Conservation (phyloP, 345 rosid genomes). For the Anastatica hierochuntica region DNA sequence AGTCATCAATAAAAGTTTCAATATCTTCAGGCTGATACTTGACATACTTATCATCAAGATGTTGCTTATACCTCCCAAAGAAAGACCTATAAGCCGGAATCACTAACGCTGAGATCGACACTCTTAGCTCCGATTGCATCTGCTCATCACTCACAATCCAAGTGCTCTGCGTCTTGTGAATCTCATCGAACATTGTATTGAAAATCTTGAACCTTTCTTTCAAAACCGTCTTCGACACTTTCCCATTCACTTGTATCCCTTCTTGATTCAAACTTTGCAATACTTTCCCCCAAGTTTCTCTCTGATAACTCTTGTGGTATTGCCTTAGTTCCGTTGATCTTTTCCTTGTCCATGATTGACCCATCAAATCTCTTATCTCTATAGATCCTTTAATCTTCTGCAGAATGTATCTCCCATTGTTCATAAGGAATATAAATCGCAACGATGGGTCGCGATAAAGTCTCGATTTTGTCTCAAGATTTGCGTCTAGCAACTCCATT, state of each 20-base stretch:
- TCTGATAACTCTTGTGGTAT: slow-evolving; percentile 68
- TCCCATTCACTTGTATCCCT: slow-evolving; percentile 56
- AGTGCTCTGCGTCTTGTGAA: slow-evolving; percentile 67
- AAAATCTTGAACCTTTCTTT: slow-evolving; percentile 79
- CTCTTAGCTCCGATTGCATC: slow-evolving; percentile 79
- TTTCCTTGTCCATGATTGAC: slow-evolving; percentile 48
- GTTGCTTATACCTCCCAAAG: slow-evolving; percentile 62
- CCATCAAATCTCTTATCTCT: slow-evolving; percentile 54
- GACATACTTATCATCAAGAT: slow-evolving; percentile 62
- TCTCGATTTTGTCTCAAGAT: slow-evolving; percentile 50
- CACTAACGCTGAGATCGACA: slow-evolving; percentile 66
- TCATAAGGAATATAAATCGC: slow-evolving; percentile 73
- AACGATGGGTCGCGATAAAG: slow-evolving; percentile 56
- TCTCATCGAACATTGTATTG: slow-evolving; percentile 69
- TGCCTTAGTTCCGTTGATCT: slow-evolving; percentile 59
- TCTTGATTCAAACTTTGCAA: slow-evolving; percentile 55
- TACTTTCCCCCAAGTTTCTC: slow-evolving; percentile 77
- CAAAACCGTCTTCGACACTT: slow-evolving; percentile 48
- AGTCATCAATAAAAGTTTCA: slow-evolving; percentile 54
- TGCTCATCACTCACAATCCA: slow-evolving; percentile 91
- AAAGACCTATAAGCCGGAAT: slow-evolving; percentile 82
- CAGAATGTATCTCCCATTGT: slow-evolving; percentile 71
- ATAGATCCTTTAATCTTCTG: slow-evolving; percentile 61
- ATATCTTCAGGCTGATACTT: slow-evolving; percentile 88
- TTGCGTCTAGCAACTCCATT: slow-evolving; percentile 66